Percentiles rank a stretch among this genome's conserved stretches.
Evolutionary conservation across 805 yeast species (phyloP).

Genomic region (Pichia deserticola): DNA sequence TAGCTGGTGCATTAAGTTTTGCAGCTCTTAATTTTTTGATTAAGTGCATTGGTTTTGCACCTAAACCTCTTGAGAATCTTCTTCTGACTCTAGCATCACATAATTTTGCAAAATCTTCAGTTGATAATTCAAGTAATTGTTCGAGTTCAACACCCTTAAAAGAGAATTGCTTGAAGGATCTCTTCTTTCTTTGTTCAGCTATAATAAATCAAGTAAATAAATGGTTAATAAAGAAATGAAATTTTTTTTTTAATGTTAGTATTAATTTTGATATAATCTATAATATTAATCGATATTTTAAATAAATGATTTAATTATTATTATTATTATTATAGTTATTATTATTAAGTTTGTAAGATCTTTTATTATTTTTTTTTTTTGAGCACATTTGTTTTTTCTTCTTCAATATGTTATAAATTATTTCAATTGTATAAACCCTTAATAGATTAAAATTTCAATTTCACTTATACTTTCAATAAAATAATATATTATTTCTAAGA

Average conservation of each 20-base stretch:
- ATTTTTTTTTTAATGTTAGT: constrained; percentile 18
- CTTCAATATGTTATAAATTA: no score
- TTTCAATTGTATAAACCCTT: no score
- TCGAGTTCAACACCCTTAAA: constrained; percentile 98
- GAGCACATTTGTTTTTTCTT: no score
- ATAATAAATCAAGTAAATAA: constrained; percentile 17
- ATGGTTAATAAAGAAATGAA: neutral
- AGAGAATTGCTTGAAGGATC: constrained; percentile 92
- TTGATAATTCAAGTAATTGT: constrained; percentile 86
- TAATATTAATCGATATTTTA: no score
- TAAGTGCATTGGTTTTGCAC: constrained; percentile 90
- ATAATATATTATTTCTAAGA: no score
- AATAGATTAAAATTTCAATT: no score
- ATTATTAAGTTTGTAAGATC: no score
- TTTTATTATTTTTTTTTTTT: no score
- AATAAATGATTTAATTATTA: no score
- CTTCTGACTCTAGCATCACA: constrained; percentile 99
- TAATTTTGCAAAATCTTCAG: constrained; percentile 94
- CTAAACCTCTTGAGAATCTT: constrained; percentile 98
- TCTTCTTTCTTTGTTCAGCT: constrained; percentile 66
- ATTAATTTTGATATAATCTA: neutral
- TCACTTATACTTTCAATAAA: no score
- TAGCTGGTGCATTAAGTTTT: constrained; percentile 78
- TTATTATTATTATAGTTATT: no score
- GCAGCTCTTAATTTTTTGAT: constrained; percentile 97